Base-by-base conservation (phyloP, 2,329 filamentous ascomycete genomes). In the Colletotrichum tamarilloi region DNA sequence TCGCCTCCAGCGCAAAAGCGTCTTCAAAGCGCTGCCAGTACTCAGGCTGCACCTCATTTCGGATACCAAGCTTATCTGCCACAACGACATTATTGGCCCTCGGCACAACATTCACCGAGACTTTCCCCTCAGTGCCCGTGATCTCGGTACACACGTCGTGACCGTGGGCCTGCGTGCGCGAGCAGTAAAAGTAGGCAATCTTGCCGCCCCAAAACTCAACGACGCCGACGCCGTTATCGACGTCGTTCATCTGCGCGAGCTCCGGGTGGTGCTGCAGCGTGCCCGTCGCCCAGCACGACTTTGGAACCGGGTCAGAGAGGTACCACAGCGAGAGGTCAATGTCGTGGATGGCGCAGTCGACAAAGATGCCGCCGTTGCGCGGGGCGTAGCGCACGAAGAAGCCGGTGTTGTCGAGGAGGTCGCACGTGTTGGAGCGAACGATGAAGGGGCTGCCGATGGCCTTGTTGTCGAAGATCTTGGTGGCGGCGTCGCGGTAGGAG, bases 121-220 rank as follows among this genome's bases (percentile, higher is more conserved):
- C 77, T 79, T 92, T 92, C 38, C 91, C 91, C 76, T 88, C 85
- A 1, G 91, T 93, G 14, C 91, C 91, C 68, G 92, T 91, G 72
- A 93, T 87, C 81, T 92, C 91, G 0, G 91, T 92, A 70, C 86
- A 88, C 78, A 93, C 91, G 74, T 92, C 88, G 79, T 93, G 91
- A 0, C 92, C 91, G 0, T 89, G 87, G 0, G 91, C 89, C 88
- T 92, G 93, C 88, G 92, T 93, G 16, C 91, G 85, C 7, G 85
- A 88, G 58, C 85, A 86, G 80, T 90, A 93, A 74, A 92, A 88
- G 79, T 92, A 90, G 1, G 90, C 91, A 59, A 93, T 89, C 78
- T 89, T 88, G 60, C 89, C 90, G 63, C 86, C 86, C 77, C 86
- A 62, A 81, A 93, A 93, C 80, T 93, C 91, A 12, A 93, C 87